Evolutionary conservation across 139 green algal species (phyloP).

Genomic region (Chlorella sp.): DNA sequence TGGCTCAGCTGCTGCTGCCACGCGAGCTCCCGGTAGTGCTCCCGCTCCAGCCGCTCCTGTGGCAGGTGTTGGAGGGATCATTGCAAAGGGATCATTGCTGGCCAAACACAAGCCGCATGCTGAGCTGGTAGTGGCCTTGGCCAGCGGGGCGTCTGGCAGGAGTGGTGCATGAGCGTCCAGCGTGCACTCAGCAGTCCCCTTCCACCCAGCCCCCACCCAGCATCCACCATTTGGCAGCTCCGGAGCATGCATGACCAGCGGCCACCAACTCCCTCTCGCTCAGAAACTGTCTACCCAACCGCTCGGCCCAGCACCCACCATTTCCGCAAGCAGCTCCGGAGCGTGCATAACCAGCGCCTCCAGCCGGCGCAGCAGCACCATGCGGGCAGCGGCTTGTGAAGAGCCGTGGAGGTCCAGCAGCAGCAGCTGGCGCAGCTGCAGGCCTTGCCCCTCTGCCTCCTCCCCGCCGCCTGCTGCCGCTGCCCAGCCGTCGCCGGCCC

Average conservation of each 20-base stretch:
- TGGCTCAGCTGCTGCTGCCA: neutral
- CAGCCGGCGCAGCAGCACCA: conserved; percentile 28
- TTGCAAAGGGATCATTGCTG: too few relatives aligned
- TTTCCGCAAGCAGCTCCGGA: neutral
- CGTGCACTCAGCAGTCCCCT: too few relatives aligned
- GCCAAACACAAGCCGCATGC: too few relatives aligned
- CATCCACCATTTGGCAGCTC: neutral
- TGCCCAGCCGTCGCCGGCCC: neutral
- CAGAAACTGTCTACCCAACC: too few relatives aligned
- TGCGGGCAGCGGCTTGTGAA: conserved; percentile 29
- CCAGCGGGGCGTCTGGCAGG: too few relatives aligned
- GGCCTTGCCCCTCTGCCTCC: neutral
- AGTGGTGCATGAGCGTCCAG: too few relatives aligned
- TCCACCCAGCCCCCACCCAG: neutral
- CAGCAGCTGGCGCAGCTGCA: conserved; percentile 22
- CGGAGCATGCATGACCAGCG: too few relatives aligned
- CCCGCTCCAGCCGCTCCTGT: neutral
- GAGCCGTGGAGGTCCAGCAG: conserved; percentile 37
- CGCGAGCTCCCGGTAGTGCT: neutral
- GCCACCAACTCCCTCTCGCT: too few relatives aligned
- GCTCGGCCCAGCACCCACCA: neutral
- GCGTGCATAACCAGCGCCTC: conserved; percentile 13
- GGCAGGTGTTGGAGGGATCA: too few relatives aligned
- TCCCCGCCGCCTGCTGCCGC: neutral
- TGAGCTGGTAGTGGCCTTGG: too few relatives aligned